A percentile compares a stretch with the other conserved stretches of the same genome.
phyloP scores from a whole-genome alignment of 1,284 basidiomycete species.

The Vanrija sp. region DNA sequence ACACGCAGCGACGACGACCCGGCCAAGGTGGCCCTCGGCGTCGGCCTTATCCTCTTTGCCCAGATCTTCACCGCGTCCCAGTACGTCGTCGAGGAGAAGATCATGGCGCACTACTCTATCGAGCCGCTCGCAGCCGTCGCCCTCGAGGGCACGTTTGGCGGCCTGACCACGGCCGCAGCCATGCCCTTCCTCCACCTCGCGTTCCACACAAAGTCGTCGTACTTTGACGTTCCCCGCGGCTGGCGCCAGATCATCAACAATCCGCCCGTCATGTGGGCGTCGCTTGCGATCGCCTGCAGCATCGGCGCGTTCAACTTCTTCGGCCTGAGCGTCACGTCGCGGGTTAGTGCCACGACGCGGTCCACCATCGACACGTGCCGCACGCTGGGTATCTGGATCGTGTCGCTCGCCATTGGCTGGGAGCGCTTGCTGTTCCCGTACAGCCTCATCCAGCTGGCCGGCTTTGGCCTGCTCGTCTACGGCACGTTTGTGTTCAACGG shows the following conservation, averaged over 20 bases:
- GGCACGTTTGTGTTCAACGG: constrained; percentile 60
- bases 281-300: constrained; percentile 70
- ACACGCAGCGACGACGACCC: constrained; percentile 39
- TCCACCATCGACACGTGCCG: constrained; percentile 93
- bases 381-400: constrained; percentile 73
- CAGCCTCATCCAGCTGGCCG: constrained; percentile 78
- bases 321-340: constrained; percentile 84
- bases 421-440: constrained; percentile 78
- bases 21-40: constrained; percentile 54
- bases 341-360: constrained; percentile 82
- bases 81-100: constrained; percentile 83
- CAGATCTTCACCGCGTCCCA: constrained; percentile 64
- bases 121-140: constrained; percentile 92
- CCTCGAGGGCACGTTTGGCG: constrained; percentile 89
- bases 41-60: constrained; percentile 91
- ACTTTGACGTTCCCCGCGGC: constrained; percentile 87
- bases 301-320: constrained; percentile 97
- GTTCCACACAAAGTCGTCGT: constrained; percentile 64
- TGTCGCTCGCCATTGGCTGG: constrained; percentile 86
- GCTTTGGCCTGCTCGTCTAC: constrained; percentile 82
- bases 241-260: constrained; percentile 83
- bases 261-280: constrained; percentile 70
- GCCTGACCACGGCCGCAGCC: constrained; percentile 55
- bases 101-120: constrained; percentile 81
- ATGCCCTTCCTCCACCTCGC: constrained; percentile 52